Conservation (phyloP, 1,284 basidiomycete species). For the Rhodotorula sp. region DNA sequence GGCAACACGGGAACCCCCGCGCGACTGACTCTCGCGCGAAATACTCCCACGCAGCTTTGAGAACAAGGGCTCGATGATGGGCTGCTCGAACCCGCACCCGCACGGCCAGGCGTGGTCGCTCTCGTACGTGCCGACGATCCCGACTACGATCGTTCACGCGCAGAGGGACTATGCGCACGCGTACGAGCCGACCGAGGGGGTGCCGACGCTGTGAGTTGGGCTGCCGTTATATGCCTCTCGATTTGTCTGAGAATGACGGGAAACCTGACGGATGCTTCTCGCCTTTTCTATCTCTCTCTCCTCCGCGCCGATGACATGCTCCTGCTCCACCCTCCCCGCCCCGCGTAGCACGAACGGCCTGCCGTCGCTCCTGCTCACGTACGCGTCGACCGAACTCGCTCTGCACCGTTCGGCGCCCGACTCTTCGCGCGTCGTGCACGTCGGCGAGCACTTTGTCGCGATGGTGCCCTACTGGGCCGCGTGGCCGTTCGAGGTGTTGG, state of each 20-base stretch:
- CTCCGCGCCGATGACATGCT: too few species aligned
- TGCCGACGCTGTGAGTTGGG: slow-evolving; percentile 27
- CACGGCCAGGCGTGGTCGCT: slow-evolving; percentile 70
- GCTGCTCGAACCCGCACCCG: slow-evolving; percentile 92
- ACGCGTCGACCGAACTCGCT: slow-evolving; percentile 71
- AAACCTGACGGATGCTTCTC: slow-evolving; percentile 17
- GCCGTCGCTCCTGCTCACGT: slow-evolving; percentile 79
- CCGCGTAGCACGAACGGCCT: slow-evolving; percentile 58
- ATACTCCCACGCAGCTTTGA: slow-evolving; percentile 52
- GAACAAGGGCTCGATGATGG: slow-evolving; percentile 96
- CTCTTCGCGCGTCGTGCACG: slow-evolving; percentile 60
- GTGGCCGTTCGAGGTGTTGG: slow-evolving; percentile 88
- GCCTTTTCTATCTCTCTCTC: slow-evolving; percentile 58
- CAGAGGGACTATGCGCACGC: slow-evolving; percentile 58
- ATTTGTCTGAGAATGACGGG: too few species aligned
- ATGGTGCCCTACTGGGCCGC: slow-evolving; percentile 94
- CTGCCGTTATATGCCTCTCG: too few species aligned
- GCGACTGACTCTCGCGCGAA: background rate
- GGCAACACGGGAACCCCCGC: too few species aligned
- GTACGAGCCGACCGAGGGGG: slow-evolving; percentile 10
- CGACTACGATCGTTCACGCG: slow-evolving; percentile 45
- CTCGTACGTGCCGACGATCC: slow-evolving; percentile 63
- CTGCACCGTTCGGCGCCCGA: slow-evolving; percentile 39
- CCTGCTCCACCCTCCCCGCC: too few species aligned
- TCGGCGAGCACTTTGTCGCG: slow-evolving; percentile 76